phyloP scores from a whole-genome alignment of 495 filamentous ascomycete species.

The Aspergillus bertholletiae region DNA sequence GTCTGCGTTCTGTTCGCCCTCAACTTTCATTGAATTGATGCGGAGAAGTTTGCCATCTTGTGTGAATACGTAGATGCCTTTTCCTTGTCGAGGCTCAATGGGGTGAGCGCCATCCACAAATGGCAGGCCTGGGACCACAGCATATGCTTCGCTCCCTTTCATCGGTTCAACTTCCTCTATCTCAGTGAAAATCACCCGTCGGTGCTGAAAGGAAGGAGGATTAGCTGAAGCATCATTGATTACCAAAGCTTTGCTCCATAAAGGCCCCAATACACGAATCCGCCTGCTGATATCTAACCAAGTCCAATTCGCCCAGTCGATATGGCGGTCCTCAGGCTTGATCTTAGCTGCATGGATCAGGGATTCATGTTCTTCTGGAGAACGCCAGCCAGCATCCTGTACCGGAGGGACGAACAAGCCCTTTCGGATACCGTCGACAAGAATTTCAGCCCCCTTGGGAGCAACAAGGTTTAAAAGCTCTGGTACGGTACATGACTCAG shows the following conservation, averaged over 20 bases:
- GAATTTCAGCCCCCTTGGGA: constrained; percentile 53
- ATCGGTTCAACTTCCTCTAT: constrained; percentile 34
- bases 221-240: constrained; percentile 13
- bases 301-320: constrained; percentile 52
- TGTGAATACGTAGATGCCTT: constrained; percentile 37
- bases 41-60: constrained; percentile 33
- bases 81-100: constrained; percentile 23
- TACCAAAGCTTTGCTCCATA: constrained; percentile 49
- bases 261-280: constrained; percentile 47
- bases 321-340: constrained; percentile 46
- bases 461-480: constrained; percentile 39
- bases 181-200: constrained; percentile 38
- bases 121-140: constrained; percentile 35
- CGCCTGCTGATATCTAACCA: constrained; percentile 44
- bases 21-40: constrained; percentile 42
- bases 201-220: constrained; percentile 24
- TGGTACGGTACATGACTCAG: constrained; percentile 37
- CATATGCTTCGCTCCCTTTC: constrained; percentile 24
- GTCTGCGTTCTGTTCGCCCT: constrained; percentile 36
- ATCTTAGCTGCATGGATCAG: constrained; percentile 51
- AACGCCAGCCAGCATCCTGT: constrained; percentile 34
- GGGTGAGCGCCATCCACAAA: constrained; percentile 32
- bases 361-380: constrained; percentile 10
- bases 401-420: constrained; percentile 65
- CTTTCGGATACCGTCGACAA: constrained; percentile 55